Percentiles rank a stretch among this genome's conserved stretches.
These are phyloP conservation scores for Dendrobium huoshanense DNA, from an alignment of 106 monocot genomes.

Conservation along the genomic window DNA sequence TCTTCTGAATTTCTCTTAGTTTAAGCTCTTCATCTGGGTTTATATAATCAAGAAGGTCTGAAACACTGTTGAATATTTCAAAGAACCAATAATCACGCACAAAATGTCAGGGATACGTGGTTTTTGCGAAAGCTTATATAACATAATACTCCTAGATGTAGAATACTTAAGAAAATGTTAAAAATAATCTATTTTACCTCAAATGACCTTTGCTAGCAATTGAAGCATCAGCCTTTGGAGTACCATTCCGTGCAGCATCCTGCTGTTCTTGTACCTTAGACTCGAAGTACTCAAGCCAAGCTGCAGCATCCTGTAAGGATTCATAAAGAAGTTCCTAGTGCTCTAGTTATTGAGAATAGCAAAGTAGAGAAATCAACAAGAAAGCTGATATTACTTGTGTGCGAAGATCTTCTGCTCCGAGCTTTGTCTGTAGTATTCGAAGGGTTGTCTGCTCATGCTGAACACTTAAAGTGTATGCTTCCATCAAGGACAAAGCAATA, in stretches of 20 bases:
- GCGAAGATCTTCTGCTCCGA: constrained; percentile 89
- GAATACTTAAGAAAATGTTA: neutral
- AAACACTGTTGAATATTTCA: constrained; percentile 49
- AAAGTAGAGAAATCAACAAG: neutral
- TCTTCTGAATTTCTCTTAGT: constrained; percentile 77
- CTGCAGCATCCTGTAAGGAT: constrained; percentile 83
- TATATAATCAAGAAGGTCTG: constrained; percentile 96
- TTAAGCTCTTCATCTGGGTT: constrained; percentile 88
- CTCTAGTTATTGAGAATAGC: neutral
- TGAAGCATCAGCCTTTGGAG: constrained; percentile 93
- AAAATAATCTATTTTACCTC: constrained; percentile 34
- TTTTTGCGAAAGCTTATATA: too few relatives aligned
- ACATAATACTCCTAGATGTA: too few relatives aligned
- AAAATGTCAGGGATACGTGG: too few relatives aligned
- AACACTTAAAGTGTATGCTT: constrained; percentile 90
- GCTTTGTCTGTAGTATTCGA: constrained; percentile 85
- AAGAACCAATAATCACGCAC: neutral
- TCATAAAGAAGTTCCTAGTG: neutral
- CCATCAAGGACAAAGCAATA: constrained; percentile 94
- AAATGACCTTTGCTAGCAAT: constrained; percentile 97
- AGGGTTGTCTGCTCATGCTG: constrained; percentile 97
- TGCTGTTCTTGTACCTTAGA: constrained; percentile 91
- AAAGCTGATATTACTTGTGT: constrained; percentile 51
- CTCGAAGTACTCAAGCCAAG: constrained; percentile 96
- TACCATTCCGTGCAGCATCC: constrained; percentile 94